Base-by-base conservation (phyloP, 352 stramenopile species). In the Phytopythium vexans region DNA sequence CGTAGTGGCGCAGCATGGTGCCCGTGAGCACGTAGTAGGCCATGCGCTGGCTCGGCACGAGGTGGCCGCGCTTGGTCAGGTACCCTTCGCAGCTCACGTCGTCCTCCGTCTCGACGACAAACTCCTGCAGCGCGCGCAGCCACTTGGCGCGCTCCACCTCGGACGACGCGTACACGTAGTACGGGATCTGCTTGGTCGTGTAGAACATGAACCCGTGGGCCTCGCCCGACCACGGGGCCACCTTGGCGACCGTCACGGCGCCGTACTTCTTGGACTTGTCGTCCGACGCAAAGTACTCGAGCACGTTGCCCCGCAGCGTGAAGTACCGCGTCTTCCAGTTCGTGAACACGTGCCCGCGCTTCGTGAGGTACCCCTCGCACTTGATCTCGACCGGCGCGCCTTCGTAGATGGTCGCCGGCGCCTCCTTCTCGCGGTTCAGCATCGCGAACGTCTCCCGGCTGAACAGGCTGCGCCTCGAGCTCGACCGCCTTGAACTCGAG, bases 251-350 rank as follows among this genome's bases (percentile, higher is more conserved):
- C 43, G 81, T 86, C 6, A 95, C 86, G n/a, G 74, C 85, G 15
- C 86, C 86, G 45, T 94, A 91, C 41, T 84, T 83, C 60, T 94
- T 94, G 36, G 62, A 70, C 64, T 94, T 95, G 53, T 92, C 83
- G 58, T 94, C 86, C 39, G 78, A 73, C 2, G 82, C 74, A 41
- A 91, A 95, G 56, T 95, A 95, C 54, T 93, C 85, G 43, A 95
- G 64, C 46, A 91, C 76, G 34, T 93, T 88, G 8, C 80, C 78
- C 16, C 82, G 73, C 40, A 95, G 60, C 35, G 89, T 88, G 58
- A 95, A 95, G 68, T 93, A 95, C 21, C 86, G 80, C 54, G 85
- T 95, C 66, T 94, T 95, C 86, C 86, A 95, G 66, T 91, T 95
- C 31, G 84, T 95, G 46, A 94, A 92, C 62, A 94, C 72, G 64